Evolutionary conservation across 441 rosid genomes (phyloP).

Genomic region (Kokia cookei): DNA sequence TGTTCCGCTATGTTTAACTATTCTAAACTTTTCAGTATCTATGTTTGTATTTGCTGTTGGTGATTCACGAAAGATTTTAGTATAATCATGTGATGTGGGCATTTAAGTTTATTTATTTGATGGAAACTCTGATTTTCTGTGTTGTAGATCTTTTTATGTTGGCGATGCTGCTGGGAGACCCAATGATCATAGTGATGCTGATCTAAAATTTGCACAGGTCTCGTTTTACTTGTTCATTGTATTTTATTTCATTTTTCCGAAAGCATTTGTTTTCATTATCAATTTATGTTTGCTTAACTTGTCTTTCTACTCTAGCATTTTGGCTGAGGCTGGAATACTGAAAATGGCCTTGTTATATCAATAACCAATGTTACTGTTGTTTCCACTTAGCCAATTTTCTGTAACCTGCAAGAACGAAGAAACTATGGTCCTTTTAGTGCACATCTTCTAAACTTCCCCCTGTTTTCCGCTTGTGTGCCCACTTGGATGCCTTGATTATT

Average conservation of each 20-base stretch:
- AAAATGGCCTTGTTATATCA: not conserved
- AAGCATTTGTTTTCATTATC: not conserved
- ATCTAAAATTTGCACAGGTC: conserved; percentile 82
- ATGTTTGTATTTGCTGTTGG: not conserved
- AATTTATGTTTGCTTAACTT: not conserved
- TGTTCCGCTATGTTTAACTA: not conserved
- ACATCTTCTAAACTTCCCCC: not conserved
- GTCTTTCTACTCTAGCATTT: not conserved
- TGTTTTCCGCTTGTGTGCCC: not conserved
- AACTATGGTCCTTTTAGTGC: not conserved
- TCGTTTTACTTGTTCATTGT: not conserved
- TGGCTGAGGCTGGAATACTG: not conserved
- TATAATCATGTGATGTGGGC: not conserved
- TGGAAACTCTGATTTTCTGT: not conserved
- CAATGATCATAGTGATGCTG: conserved; percentile 83
- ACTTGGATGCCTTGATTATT: not conserved
- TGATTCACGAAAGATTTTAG: not conserved
- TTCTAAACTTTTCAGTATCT: not conserved
- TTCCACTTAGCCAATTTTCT: not conserved
- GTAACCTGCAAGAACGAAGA: not conserved
- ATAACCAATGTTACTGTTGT: not conserved
- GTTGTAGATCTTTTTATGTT: conserved; percentile 77
- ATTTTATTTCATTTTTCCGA: not conserved
- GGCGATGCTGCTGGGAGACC: conserved; percentile 95
- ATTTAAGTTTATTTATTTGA: not conserved